Percentiles rank a stretch among this genome's conserved stretches.
These are phyloP conservation scores for Phytophthora pisi DNA, from an alignment of 352 stramenopile species.

Conservation along the genomic window DNA sequence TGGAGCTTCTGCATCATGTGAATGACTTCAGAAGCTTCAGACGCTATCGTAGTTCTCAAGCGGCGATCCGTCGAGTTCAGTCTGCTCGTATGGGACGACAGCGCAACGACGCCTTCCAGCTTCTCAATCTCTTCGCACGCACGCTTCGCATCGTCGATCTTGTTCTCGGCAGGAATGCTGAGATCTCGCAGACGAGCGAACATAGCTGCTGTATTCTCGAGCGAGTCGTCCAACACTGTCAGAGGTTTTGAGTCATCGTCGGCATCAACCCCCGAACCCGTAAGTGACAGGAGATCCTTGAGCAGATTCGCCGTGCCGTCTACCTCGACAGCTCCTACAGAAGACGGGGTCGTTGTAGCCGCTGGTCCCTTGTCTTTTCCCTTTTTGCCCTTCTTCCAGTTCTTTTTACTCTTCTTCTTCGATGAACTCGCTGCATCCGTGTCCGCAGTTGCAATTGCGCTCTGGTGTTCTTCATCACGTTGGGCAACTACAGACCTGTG, in stretches of 20 bases:
- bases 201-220: slow-evolving; percentile 11
- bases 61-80: slow-evolving; percentile 14
- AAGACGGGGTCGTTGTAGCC: neutral
- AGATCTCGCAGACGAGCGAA: slow-evolving; percentile 24
- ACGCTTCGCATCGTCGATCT: slow-evolving; percentile 20
- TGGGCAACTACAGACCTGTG: neutral
- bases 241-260: neutral
- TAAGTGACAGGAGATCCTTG: slow-evolving; percentile 10
- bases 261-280: neutral
- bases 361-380: slow-evolving; percentile 10
- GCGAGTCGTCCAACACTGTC: slow-evolving; percentile 6
- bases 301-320: slow-evolving; percentile 1
- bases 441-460: slow-evolving; percentile 5
- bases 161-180: slow-evolving; percentile 7
- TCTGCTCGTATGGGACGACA: slow-evolving; percentile 14
- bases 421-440: neutral
- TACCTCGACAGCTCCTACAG: neutral
- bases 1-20: slow-evolving; percentile 41
- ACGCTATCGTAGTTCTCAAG: slow-evolving; percentile 3
- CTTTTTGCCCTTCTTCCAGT: slow-evolving; percentile 42
- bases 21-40: slow-evolving; percentile 13
- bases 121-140: slow-evolving; percentile 19
- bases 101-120: slow-evolving; percentile 2
- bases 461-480: neutral
- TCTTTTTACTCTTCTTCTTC: slow-evolving; percentile 27